Percentiles rank a stretch among this genome's conserved stretches.
Evolutionary conservation across 148 eudicot genomes (phyloP).

Genomic region (Cornus kousa): DNA sequence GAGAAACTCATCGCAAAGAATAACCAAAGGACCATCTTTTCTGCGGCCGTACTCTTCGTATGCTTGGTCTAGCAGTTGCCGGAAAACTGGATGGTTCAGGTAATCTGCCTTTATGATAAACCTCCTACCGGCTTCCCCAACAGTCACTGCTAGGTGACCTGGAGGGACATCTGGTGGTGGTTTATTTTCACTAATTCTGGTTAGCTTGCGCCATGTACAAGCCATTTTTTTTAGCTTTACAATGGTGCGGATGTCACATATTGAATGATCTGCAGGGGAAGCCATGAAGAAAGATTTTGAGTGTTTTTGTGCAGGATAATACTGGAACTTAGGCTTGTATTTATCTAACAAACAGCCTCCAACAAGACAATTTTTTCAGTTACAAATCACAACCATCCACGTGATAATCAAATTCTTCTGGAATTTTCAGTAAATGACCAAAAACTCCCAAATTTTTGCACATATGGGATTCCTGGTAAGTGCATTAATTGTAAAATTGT

Average conservation of each 20-base stretch:
- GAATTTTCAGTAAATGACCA: background rate
- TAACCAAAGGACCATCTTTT: background rate
- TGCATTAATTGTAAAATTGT: background rate
- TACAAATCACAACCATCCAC: background rate
- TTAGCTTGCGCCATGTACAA: background rate
- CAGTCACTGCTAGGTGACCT: conserved; percentile 8
- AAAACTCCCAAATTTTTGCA: background rate
- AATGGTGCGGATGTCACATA: background rate
- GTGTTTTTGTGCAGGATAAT: background rate
- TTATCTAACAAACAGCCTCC: background rate
- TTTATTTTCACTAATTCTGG: background rate
- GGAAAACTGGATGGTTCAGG: conserved; percentile 12
- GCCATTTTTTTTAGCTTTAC: background rate
- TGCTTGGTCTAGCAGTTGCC: conserved; percentile 12
- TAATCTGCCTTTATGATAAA: conserved; percentile 6
- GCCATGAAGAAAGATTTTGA: background rate
- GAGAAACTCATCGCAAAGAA: conserved; percentile 2
- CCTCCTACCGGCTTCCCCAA: conserved; percentile 5
- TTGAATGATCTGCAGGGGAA: background rate
- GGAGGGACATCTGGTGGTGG: background rate
- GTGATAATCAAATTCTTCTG: background rate
- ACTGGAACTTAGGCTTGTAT: background rate
- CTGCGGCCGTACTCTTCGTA: background rate
- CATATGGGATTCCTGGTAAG: background rate
- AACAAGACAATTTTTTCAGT: background rate